A percentile compares a stretch with the other conserved stretches of the same genome.
Evolutionary conservation across 495 filamentous ascomycete genomes (phyloP).

Genomic region (Talaromyces ruber): DNA sequence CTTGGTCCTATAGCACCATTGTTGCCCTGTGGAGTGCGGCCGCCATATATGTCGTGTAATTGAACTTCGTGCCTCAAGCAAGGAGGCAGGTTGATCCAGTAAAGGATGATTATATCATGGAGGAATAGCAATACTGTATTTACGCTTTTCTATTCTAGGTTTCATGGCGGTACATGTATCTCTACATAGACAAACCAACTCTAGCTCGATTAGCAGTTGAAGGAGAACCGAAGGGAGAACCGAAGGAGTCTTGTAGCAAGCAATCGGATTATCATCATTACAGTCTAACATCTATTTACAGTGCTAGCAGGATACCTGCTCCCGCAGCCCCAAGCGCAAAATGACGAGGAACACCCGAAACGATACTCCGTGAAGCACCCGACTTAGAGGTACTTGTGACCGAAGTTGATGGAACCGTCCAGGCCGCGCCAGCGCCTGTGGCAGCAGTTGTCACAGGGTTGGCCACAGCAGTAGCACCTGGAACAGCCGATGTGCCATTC

Average conservation of each 20-base stretch:
- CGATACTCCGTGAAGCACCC: neutral
- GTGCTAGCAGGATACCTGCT: constrained; percentile 19
- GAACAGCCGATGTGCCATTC: constrained; percentile 53
- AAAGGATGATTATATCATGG: neutral
- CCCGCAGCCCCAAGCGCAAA: constrained; percentile 19
- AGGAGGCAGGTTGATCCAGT: constrained; percentile 53
- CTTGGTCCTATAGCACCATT: constrained; percentile 47
- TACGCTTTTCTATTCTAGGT: neutral
- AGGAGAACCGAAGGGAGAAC: neutral
- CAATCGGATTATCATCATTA: neutral
- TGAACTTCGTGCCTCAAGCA: constrained; percentile 46
- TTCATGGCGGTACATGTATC: neutral
- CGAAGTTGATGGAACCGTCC: neutral
- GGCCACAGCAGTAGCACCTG: constrained; percentile 57
- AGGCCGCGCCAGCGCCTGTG: neutral
- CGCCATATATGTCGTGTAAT: constrained; percentile 50
- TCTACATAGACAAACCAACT: neutral
- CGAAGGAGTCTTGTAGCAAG: neutral
- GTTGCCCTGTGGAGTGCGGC: constrained; percentile 52
- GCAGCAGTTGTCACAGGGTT: constrained; percentile 49
- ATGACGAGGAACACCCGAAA: constrained; percentile 15
- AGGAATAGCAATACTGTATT: neutral
- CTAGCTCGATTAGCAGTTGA: neutral
- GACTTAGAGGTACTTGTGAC: neutral
- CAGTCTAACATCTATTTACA: constrained; percentile 6